A percentile compares a stretch with the other conserved stretches of the same genome.
Evolutionary conservation across 1,284 basidiomycete genomes (phyloP).

Genomic region (Ustilago shanxiensis): DNA sequence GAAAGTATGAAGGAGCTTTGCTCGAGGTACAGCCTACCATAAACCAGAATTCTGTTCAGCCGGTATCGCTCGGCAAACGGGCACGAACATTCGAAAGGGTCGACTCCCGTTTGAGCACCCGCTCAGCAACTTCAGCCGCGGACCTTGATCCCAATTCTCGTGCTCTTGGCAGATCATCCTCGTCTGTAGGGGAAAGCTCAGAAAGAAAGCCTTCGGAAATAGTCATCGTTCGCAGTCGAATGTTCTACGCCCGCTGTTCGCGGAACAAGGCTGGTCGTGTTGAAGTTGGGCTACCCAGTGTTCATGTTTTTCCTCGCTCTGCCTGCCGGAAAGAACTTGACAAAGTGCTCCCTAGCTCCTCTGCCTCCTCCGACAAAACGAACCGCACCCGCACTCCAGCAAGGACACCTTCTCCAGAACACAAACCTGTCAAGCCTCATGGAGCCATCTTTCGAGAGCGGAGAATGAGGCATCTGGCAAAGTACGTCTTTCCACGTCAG

Average conservation of each 20-base stretch:
- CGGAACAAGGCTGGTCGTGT: conserved; percentile 72
- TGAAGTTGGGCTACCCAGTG: conserved; percentile 77
- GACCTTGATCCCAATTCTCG: conserved; percentile 4
- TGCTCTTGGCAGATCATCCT: not conserved
- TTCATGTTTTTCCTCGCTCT: conserved; percentile 69
- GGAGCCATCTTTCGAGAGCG: conserved; percentile 34
- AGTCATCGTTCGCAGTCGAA: conserved; percentile 74
- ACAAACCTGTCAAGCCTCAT: conserved; percentile 3
- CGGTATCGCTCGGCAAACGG: conserved; percentile 4
- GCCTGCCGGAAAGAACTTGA: conserved; percentile 30
- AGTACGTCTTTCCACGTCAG: conserved; percentile 86
- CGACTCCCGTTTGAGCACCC: conserved; percentile 23
- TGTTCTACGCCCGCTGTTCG: conserved; percentile 80
- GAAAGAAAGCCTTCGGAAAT: conserved; percentile 73
- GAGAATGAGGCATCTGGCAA: conserved; percentile 77
- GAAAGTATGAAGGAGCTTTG: conserved; percentile 21
- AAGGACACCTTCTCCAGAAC: not conserved
- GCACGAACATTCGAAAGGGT: conserved; percentile 16
- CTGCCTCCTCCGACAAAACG: not conserved
- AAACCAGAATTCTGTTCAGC: not conserved
- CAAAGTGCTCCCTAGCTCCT: conserved; percentile 29
- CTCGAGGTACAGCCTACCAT: conserved; percentile 1
- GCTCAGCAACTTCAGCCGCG: conserved; percentile 18
- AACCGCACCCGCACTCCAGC: not conserved
- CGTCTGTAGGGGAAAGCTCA: not conserved